phyloP scores from a whole-genome alignment of 768 basidiomycete genomes.

The Fomitopsis pulvina region DNA sequence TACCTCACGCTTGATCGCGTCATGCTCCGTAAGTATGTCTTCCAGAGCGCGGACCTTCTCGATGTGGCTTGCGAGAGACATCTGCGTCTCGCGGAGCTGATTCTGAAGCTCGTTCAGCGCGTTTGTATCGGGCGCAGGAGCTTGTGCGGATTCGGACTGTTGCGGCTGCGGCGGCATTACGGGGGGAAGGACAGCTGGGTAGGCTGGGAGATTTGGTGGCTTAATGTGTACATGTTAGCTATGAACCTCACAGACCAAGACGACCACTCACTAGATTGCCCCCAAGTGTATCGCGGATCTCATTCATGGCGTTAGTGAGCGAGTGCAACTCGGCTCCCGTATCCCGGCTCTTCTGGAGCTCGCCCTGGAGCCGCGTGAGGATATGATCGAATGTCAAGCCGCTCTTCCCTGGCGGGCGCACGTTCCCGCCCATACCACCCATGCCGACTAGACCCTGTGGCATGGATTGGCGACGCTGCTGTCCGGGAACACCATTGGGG shows the following conservation, averaged over 20 bases:
- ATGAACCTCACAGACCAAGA: background rate
- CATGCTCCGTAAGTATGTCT: constrained; percentile 76
- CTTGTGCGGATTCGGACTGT: constrained; percentile 7
- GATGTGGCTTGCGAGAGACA: constrained; percentile 66
- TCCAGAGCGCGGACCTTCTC: constrained; percentile 84
- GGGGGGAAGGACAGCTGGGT: constrained; percentile 60
- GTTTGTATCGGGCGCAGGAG: constrained; percentile 14
- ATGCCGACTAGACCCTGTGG: constrained; percentile 60
- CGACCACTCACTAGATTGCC: constrained; percentile 61
- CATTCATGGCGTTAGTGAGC: constrained; percentile 72
- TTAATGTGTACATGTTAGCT: constrained; percentile 20
- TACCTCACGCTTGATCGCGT: constrained; percentile 75
- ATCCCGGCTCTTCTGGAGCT: constrained; percentile 93
- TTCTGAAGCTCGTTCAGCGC: constrained; percentile 64
- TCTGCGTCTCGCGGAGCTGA: constrained; percentile 82
- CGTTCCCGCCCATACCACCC: constrained; percentile 71
- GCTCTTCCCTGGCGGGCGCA: constrained; percentile 72
- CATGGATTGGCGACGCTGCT: constrained; percentile 49
- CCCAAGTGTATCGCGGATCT: constrained; percentile 89
- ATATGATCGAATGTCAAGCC: constrained; percentile 92
- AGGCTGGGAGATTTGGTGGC: constrained; percentile 57
- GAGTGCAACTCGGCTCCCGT: constrained; percentile 82
- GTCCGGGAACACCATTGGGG: constrained; percentile 16
- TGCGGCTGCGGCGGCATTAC: constrained; percentile 32
- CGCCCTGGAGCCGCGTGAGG: constrained; percentile 78